Base-by-base conservation (phyloP, 2,329 filamentous ascomycete species). In the Cladophialophora exuberans region DNA sequence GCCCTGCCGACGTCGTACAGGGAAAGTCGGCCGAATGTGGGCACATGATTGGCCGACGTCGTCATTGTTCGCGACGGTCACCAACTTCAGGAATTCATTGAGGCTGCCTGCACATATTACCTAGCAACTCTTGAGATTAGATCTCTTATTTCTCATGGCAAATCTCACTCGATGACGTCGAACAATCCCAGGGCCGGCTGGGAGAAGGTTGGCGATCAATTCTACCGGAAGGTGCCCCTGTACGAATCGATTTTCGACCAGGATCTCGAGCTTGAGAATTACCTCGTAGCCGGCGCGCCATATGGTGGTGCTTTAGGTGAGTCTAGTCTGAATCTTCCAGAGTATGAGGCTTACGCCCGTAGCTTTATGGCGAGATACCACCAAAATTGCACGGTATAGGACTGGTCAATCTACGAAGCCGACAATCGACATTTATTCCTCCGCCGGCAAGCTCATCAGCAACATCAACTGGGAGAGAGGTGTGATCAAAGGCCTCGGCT, bases 181-280 rank as follows among this genome's bases (percentile, higher is more conserved):
- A 74, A 77, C 58, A 86, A 84, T 67, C 82, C 92, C 67, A 90
- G 90, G 66, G 88, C 90, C 66, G 90, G 93, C 73, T 99, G 94
- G 94, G 91, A 96, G 79, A 88, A 84, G 73, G 85, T 97, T 63
- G 94, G 90, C 69, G 89, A 95, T 73, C 87, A 85, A 67, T 97
- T 95, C 80, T 99, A 97, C 77, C 89, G 93, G 72, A 97, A 96
- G 78, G 86, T 89, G 54, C 89, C 93, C 73, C 84, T 96, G 58
- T 99, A 97, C 79, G 92, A 91, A 58, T 88, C 86, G 63, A 83
- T 97, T 62, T 99, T 97, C 72, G 91, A 96, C 73, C 84, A 89
- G 69, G 91, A 96, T 70, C 80, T 97, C 60, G 92, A 99, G 76
- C 83, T 99, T 64, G 92, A 97, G 78, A 95, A 94, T 77, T 96